Evolutionary conservation across 805 yeast genomes (phyloP).

Genomic region (Candida succiphila): DNA sequence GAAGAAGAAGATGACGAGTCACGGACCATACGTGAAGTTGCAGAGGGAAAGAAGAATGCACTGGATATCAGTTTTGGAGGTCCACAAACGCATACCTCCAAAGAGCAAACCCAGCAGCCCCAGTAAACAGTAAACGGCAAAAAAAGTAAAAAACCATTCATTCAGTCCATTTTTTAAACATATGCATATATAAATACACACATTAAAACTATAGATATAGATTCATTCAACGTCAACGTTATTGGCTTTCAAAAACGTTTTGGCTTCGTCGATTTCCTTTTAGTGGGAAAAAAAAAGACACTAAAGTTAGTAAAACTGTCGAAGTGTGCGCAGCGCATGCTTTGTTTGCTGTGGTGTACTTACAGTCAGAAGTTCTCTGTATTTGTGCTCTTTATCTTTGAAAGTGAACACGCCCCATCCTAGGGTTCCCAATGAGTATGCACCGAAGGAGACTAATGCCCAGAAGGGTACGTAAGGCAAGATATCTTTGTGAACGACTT

Average conservation of each 20-base stretch:
- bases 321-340: too few relatives aligned
- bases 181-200: too few relatives aligned
- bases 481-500: slow-evolving; percentile 37
- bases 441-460: slow-evolving; percentile 59
- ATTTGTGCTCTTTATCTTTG: slow-evolving; percentile 62
- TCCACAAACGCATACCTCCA: too few relatives aligned
- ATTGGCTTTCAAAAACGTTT: slow-evolving; percentile 40
- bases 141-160: too few relatives aligned
- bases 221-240: slow-evolving; percentile 40
- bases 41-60: too few relatives aligned
- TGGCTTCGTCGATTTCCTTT: slow-evolving; percentile 55
- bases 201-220: too few relatives aligned
- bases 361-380: slow-evolving; percentile 41
- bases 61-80: too few relatives aligned
- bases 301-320: neutral
- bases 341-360: too few relatives aligned
- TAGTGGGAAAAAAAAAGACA: slow-evolving; percentile 3
- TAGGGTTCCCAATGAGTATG: slow-evolving; percentile 56
- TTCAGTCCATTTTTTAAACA: too few relatives aligned
- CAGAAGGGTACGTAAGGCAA: slow-evolving; percentile 64
- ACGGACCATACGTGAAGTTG: too few relatives aligned
- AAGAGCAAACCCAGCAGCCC: too few relatives aligned
- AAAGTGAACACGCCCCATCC: slow-evolving; percentile 63
- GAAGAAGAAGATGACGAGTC: neutral
- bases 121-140: too few relatives aligned